phyloP scores from a whole-genome alignment of 768 basidiomycete species.

The Trichaptum fuscoviolaceum region DNA sequence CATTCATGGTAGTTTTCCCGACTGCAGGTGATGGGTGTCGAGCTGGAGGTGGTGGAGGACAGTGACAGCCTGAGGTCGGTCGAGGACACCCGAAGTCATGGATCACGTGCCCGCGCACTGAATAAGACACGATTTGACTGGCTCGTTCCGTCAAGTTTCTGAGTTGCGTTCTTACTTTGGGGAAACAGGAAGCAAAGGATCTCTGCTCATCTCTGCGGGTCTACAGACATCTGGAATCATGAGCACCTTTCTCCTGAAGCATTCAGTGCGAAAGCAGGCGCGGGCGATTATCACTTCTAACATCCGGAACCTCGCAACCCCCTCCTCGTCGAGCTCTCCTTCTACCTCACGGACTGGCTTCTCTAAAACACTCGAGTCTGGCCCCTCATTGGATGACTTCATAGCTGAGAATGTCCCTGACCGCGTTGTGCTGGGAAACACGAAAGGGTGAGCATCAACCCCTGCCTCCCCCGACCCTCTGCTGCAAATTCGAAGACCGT shows the following conservation, averaged over 20 bases:
- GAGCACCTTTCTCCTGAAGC: background rate
- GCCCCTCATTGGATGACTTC: slow-evolving; percentile 80
- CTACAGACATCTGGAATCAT: background rate
- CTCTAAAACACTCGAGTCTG: slow-evolving; percentile 47
- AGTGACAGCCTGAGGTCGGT: too few relatives aligned
- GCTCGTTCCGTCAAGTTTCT: background rate
- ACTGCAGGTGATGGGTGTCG: slow-evolving; percentile 10
- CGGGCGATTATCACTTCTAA: slow-evolving; percentile 15
- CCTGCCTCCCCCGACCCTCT: background rate
- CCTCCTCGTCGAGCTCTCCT: slow-evolving; percentile 30
- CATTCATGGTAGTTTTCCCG: slow-evolving; percentile 49
- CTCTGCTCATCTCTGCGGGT: background rate
- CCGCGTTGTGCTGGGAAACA: slow-evolving; percentile 67
- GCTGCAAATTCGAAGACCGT: background rate
- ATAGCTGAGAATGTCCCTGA: slow-evolving; percentile 54
- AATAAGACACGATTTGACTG: background rate
- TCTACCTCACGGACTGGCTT: slow-evolving; percentile 37
- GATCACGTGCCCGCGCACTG: background rate
- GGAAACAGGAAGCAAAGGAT: background rate
- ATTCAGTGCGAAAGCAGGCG: background rate
- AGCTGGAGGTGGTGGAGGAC: too few relatives aligned
- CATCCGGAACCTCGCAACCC: slow-evolving; percentile 42
- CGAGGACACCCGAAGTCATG: background rate
- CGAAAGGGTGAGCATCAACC: slow-evolving; percentile 47
- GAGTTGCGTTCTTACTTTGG: background rate